These are phyloP conservation scores for Pleurotus tuoliensis DNA, from an alignment of 768 basidiomycete genomes.

Conservation along the genomic window DNA sequence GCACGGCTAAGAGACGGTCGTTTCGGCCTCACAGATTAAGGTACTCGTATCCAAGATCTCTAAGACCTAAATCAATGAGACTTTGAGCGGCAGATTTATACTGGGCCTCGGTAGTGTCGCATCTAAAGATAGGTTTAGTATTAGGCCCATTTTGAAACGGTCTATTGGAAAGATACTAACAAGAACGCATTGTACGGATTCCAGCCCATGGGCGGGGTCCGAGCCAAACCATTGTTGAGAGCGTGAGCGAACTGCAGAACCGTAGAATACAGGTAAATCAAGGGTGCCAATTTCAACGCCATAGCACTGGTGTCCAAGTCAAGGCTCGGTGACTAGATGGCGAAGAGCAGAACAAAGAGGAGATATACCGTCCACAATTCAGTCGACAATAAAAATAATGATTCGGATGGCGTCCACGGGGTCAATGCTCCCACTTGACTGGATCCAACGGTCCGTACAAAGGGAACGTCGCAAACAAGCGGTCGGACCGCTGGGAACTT, in stretches of 20 bases:
- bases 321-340: too few species aligned
- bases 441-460: too few species aligned
- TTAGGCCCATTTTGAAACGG: background rate
- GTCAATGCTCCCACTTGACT: too few species aligned
- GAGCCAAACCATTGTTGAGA: slow-evolving; percentile 37
- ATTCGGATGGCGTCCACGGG: too few species aligned
- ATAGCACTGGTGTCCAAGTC: too few species aligned
- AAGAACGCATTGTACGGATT: slow-evolving; percentile 46
- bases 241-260: slow-evolving; percentile 9
- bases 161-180: slow-evolving; percentile 21
- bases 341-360: too few species aligned
- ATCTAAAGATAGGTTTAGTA: slow-evolving; percentile 20
- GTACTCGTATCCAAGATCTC: slow-evolving; percentile 35
- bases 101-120: slow-evolving; percentile 36
- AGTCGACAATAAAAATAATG: too few species aligned
- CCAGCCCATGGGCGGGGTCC: slow-evolving; percentile 44
- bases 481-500: too few species aligned
- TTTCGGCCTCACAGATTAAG: slow-evolving; percentile 33
- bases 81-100: slow-evolving; percentile 37
- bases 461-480: too few species aligned
- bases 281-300: background rate
- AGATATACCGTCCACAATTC: too few species aligned
- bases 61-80: slow-evolving; percentile 33
- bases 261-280: background rate
- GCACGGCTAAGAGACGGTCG: background rate